These are phyloP conservation scores for Centaurea solstitialis DNA, from an alignment of 129 eudicot species.

Conservation along the genomic window DNA sequence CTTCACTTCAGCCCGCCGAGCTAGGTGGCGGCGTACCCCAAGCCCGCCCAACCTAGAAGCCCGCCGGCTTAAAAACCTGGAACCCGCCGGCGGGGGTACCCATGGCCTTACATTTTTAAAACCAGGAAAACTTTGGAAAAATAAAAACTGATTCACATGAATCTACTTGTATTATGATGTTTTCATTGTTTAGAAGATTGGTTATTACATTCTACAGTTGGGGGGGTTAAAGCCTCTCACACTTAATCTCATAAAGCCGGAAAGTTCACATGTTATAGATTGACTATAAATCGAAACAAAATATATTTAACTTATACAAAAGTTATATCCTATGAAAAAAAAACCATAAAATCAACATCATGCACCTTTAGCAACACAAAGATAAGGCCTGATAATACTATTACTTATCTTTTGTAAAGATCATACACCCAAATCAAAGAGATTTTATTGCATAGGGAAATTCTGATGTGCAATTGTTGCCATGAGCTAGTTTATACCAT, in stretches of 20 bases:
- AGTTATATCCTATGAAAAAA: background rate
- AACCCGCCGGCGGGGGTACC: too few relatives aligned
- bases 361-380: background rate
- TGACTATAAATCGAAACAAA: background rate
- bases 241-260: background rate
- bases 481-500: background rate
- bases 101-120: too few relatives aligned
- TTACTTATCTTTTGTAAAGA: background rate
- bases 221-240: background rate
- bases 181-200: too few relatives aligned
- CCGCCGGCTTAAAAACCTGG: too few relatives aligned
- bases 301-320: too few relatives aligned
- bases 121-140: too few relatives aligned
- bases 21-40: too few relatives aligned
- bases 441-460: background rate
- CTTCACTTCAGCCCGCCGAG: too few relatives aligned
- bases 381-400: background rate
- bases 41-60: too few relatives aligned
- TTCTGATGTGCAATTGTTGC: background rate
- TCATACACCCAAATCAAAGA: background rate
- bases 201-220: background rate
- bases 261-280: background rate
- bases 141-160: too few relatives aligned
- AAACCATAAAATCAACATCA: background rate
- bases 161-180: too few relatives aligned